phyloP scores from a whole-genome alignment of 305 asterid species.

The Euphrasia arctica region DNA sequence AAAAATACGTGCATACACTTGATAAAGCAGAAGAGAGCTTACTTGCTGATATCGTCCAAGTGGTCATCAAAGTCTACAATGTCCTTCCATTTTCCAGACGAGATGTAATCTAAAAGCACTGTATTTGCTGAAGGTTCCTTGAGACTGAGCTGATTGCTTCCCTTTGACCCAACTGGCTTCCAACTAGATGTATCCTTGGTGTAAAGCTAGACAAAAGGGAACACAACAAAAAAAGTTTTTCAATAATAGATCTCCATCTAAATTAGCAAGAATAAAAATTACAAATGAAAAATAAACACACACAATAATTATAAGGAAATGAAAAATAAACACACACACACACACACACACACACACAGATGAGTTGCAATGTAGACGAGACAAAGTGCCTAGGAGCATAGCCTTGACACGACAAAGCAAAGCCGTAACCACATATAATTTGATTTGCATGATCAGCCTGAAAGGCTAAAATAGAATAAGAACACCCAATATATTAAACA shows the following conservation, averaged over 20 bases:
- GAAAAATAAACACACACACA: no score
- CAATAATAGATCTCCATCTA: not conserved
- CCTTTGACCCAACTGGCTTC: slow-evolving; percentile 72
- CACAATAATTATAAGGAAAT: no score
- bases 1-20: slow-evolving; percentile 21
- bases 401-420: not conserved
- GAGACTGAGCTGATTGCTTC: slow-evolving; percentile 47
- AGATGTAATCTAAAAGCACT: slow-evolving; percentile 72
- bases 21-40: slow-evolving; percentile 24
- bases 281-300: no score
- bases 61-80: slow-evolving; percentile 85
- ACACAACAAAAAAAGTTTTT: slow-evolving; percentile 6
- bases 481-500: not conserved
- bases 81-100: slow-evolving; percentile 81
- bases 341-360: not conserved
- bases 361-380: not conserved
- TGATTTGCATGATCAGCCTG: not conserved
- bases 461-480: not conserved
- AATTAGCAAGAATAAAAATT: not conserved
- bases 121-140: slow-evolving; percentile 84
- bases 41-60: slow-evolving; percentile 94
- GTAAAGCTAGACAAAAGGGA: slow-evolving; percentile 49
- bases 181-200: slow-evolving; percentile 84
- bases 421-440: not conserved
- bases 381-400: not conserved